Evolutionary conservation across 169 alveolate genomes (phyloP).

Genomic region (Blepharisma undulans): DNA sequence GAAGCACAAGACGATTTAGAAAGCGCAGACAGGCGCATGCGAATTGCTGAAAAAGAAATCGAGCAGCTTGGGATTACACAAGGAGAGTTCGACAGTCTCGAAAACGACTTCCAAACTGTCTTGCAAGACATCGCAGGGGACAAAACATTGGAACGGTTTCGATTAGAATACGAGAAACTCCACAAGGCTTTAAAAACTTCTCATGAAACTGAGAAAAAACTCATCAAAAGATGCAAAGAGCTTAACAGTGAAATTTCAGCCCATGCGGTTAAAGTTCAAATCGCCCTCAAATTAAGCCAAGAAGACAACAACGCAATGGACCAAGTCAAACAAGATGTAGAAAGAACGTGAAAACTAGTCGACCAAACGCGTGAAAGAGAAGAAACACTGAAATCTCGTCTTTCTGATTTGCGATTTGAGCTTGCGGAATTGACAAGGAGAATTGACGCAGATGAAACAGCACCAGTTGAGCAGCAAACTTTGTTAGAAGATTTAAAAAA

Average conservation of each 20-base stretch:
- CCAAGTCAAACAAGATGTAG: slow-evolving; percentile 34
- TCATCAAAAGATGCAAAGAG: slow-evolving; percentile 67
- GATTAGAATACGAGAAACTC: slow-evolving; percentile 55
- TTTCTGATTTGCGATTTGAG: neutral
- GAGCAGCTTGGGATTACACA: slow-evolving; percentile 6
- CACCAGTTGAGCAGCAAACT: slow-evolving; percentile 7
- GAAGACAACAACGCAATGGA: slow-evolving; percentile 47
- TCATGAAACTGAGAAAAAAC: slow-evolving; percentile 60
- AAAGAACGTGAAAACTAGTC: slow-evolving; percentile 30
- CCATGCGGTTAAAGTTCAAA: slow-evolving; percentile 55
- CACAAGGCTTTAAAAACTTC: slow-evolving; percentile 65
- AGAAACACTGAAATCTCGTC: neutral
- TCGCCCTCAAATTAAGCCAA: slow-evolving; percentile 55
- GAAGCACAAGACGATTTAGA: slow-evolving; percentile 30
- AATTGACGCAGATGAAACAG: slow-evolving; percentile 7
- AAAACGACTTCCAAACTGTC: slow-evolving; percentile 59
- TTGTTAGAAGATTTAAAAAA: slow-evolving; percentile 1
- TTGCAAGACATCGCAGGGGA: slow-evolving; percentile 65
- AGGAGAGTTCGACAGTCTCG: slow-evolving; percentile 4
- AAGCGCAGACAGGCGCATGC: slow-evolving; percentile 34
- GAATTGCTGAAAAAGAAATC: slow-evolving; percentile 33
- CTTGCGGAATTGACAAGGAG: neutral
- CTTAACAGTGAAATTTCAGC: slow-evolving; percentile 56
- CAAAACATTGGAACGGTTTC: slow-evolving; percentile 53
- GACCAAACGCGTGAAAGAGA: slow-evolving; percentile 34